phyloP scores from a whole-genome alignment of 1,139 yeast genomes.

The Zygosaccharomyces pseudobailii region DNA sequence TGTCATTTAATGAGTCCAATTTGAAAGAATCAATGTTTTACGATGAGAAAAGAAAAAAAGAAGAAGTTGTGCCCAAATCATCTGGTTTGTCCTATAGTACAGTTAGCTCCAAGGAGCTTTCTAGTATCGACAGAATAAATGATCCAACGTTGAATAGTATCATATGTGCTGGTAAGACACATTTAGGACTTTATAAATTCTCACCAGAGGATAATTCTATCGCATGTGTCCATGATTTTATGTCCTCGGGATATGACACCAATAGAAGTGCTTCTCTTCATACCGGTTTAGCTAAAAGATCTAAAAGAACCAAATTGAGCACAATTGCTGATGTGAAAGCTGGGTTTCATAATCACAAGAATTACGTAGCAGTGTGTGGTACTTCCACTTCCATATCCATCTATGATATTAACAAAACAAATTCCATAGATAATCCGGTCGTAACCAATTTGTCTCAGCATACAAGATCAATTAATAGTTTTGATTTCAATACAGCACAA shows the following conservation, averaged over 20 bases:
- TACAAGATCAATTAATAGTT: constrained; percentile 73
- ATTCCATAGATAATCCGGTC: constrained; percentile 38
- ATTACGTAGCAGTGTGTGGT: constrained; percentile 42
- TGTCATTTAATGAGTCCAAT: constrained; percentile 13
- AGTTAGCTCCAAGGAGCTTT: constrained; percentile 23
- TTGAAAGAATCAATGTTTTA: constrained; percentile 5
- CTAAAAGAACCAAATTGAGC: constrained; percentile 40
- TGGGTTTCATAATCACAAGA: constrained; percentile 42
- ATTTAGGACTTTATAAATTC: constrained; percentile 30
- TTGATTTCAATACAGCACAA: constrained; percentile 60
- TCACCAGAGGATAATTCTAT: constrained; percentile 20
- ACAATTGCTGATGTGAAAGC: constrained; percentile 46
- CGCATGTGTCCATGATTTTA: constrained; percentile 23
- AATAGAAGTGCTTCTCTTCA: constrained; percentile 10
- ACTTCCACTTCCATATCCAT: constrained; percentile 49
- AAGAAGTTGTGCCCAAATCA: constrained; percentile 10
- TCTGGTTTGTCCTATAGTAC: constrained; percentile 22
- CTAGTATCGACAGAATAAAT: constrained; percentile 33
- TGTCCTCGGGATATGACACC: constrained; percentile 9
- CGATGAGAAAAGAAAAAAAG: constrained; percentile 2
- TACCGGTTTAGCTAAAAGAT: constrained; percentile 17
- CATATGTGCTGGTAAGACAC: constrained; percentile 33
- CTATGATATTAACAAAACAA: constrained; percentile 42
- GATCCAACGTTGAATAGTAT: constrained; percentile 23
- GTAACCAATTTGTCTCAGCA: constrained; percentile 59